phyloP scores from a whole-genome alignment of 495 filamentous ascomycete genomes.

The Hypoxylon perforatum region DNA sequence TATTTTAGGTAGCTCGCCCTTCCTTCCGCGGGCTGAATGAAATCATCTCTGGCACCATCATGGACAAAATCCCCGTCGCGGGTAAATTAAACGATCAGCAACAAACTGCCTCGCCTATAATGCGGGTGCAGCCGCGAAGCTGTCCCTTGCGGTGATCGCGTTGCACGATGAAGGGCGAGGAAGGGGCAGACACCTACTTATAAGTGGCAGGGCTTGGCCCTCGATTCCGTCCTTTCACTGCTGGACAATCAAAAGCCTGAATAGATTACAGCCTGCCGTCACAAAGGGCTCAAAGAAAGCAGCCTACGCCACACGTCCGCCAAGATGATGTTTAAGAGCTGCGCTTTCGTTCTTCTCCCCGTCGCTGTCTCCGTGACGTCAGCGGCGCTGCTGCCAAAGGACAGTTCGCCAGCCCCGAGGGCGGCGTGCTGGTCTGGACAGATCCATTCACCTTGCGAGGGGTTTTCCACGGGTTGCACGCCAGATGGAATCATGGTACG shows the following conservation, averaged over 20 bases:
- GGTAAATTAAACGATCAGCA: conserved; percentile 35
- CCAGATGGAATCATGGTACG: conserved; percentile 32
- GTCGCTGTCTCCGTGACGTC: conserved; percentile 13
- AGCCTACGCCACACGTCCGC: neutral
- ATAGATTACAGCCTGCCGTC: no score
- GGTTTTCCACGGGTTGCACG: conserved; percentile 23
- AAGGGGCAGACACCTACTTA: conserved; percentile 1
- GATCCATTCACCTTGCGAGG: conserved; percentile 26
- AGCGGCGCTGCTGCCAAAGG: conserved; percentile 8
- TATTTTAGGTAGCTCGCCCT: conserved; percentile 23
- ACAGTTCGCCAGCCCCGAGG: neutral
- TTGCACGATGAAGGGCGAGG: neutral
- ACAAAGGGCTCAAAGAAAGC: neutral
- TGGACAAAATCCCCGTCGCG: conserved; percentile 7
- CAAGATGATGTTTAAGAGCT: conserved; percentile 30
- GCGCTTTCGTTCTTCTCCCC: conserved; percentile 14
- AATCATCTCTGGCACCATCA: neutral
- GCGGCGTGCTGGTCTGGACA: conserved; percentile 25
- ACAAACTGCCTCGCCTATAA: conserved; percentile 10
- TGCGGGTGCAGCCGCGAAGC: neutral
- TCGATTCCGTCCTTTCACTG: neutral
- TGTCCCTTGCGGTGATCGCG: neutral
- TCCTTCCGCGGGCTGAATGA: conserved; percentile 12
- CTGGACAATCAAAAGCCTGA: neutral
- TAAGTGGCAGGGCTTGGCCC: conserved; percentile 8